Evolutionary conservation across 129 eudicot species (phyloP), one percentile per base, ranked within the genome.

Genomic region (Lonicera japonica): DNA sequence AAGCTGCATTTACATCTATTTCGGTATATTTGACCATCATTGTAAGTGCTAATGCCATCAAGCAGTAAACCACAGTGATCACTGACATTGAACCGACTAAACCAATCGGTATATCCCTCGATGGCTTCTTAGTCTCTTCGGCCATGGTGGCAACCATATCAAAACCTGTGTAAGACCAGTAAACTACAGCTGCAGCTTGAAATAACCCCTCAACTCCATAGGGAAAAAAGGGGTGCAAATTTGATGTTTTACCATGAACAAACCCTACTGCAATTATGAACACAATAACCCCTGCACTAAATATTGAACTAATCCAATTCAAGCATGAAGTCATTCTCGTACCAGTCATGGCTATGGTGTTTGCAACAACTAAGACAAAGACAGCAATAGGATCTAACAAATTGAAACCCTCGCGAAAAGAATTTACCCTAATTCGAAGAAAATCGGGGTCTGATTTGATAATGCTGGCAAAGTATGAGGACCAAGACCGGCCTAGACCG

Each of bases 71-170:
- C 10, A 86, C 70, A 1, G 88, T 75, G 48, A 86, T 86, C 0
- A 70, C 12, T 0, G 90, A 85, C 97, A 89, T 89, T 2, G 90
- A 82, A 14, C 97, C 97, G 14, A 89, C 86, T 18, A 89, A 61
- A 8, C 97, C 97, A 4, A 89, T 29, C 0, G 95, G 95, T 14
- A 89, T 89, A 58, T 89, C 97, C 46, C 80, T 73, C 11, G 86
- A 71, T 0, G 97, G 95, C 21, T 79, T 80, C 65, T 64, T 76
- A 0, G 89, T 84, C 54, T 89, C 97, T 56, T 89, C 97, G 0
- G 97, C 97, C 97, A 89, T 80, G 25, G 81, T 89, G 24, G 97
- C 88, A 9, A 89, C 90, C 83, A 78, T 82, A 34, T 89, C 97
- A n/a, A 89, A 89, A 1, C 97, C 97, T 2, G 91, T 83, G 47